Percentiles rank a stretch among this genome's conserved stretches.
Evolutionary conservation across 106 monocot species (phyloP).

Genomic region (Alisma plantagoaquatica): DNA sequence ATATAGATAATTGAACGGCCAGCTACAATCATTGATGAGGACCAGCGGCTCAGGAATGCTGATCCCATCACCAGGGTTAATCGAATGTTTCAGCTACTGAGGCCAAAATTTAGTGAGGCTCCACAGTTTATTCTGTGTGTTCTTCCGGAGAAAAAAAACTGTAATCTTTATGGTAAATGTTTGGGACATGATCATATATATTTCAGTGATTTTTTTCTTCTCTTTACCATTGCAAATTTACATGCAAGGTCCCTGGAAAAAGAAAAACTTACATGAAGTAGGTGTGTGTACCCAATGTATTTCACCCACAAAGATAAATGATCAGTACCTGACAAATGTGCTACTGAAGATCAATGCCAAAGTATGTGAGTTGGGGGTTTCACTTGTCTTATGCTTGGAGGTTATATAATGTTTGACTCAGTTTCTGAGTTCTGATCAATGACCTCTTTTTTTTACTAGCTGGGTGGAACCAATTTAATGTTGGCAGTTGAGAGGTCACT

Average conservation of each 20-base stretch:
- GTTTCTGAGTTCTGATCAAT: no score
- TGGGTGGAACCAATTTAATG: conserved; percentile 58
- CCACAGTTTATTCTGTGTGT: conserved; percentile 70
- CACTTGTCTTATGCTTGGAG: background rate
- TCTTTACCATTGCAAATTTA: background rate
- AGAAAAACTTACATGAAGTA: conserved; percentile 58
- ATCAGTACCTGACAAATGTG: conserved; percentile 71
- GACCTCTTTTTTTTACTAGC: conserved; percentile 24
- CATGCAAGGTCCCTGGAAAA: conserved; percentile 96
- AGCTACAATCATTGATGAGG: conserved; percentile 54
- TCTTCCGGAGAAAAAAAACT: conserved; percentile 65
- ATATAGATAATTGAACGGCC: conserved; percentile 41
- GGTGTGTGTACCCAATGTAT: conserved; percentile 70
- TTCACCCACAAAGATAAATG: conserved; percentile 47
- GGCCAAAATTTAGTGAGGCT: conserved; percentile 17
- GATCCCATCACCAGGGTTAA: conserved; percentile 57
- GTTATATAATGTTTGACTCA: conserved; percentile 1
- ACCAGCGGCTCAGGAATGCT: conserved; percentile 32
- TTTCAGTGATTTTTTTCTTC: background rate
- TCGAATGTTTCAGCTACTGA: conserved; percentile 47
- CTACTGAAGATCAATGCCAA: conserved; percentile 79
- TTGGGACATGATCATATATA: no score
- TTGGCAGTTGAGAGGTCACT: conserved; percentile 27
- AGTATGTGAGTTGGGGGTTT: conserved; percentile 14
- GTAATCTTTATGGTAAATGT: conserved; percentile 70